phyloP scores from a whole-genome alignment of 1,139 yeast species.

The Saccharomyces hybrid region DNA sequence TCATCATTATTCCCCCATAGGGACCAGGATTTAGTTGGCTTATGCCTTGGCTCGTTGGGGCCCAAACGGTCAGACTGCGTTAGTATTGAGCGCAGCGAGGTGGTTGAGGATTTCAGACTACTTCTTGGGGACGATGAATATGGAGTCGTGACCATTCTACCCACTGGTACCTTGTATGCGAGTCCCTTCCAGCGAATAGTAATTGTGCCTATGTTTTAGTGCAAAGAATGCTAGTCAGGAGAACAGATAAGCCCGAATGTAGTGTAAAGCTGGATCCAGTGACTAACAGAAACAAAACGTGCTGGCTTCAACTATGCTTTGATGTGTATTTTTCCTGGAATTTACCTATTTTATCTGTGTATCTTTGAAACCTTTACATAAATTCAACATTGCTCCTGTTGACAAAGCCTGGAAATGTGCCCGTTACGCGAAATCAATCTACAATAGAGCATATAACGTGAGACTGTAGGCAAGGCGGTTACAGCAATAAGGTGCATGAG shows the following conservation, averaged over 20 bases:
- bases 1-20: neutral
- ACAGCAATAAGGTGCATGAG: neutral
- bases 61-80: neutral
- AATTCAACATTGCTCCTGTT: neutral
- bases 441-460: neutral
- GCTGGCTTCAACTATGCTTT: neutral
- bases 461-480: neutral
- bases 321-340: neutral
- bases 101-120: neutral
- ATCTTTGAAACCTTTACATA: neutral
- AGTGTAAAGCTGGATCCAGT: neutral
- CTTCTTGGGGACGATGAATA: neutral
- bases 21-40: neutral
- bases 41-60: neutral
- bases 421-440: neutral
- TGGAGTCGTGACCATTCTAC: neutral
- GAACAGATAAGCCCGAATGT: slow-evolving; percentile 1
- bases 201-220: neutral
- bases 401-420: neutral
- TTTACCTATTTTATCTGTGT: neutral
- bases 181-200: neutral
- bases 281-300: neutral
- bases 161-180: neutral
- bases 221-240: neutral
- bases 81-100: neutral